Conservation (phyloP, 352 stramenopile genomes). For the Phytophthora capsici region DNA sequence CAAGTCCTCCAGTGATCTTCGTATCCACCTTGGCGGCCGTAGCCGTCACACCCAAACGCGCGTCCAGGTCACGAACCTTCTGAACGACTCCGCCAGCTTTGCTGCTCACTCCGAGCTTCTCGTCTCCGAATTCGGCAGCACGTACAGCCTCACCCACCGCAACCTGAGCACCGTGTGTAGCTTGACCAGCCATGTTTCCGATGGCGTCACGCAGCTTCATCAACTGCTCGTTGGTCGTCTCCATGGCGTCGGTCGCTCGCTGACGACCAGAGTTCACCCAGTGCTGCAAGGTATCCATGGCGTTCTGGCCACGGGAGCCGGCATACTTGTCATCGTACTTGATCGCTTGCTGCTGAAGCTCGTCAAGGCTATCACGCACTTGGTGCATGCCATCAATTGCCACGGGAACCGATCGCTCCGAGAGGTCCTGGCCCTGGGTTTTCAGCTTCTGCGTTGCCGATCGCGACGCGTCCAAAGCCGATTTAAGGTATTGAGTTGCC, state of each 20-base stretch:
- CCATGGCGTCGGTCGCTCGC: slow-evolving; percentile 60
- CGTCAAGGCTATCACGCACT: slow-evolving; percentile 49
- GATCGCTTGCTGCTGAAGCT: slow-evolving; percentile 47
- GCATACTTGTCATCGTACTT: slow-evolving; percentile 70
- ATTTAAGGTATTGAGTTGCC: slow-evolving; percentile 55
- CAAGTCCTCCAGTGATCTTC: slow-evolving; percentile 72
- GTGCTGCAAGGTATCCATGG: slow-evolving; percentile 43
- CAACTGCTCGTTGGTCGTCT: slow-evolving; percentile 61
- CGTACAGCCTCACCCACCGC: slow-evolving; percentile 53
- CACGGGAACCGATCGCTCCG: slow-evolving; percentile 51
- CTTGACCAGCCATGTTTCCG: slow-evolving; percentile 45
- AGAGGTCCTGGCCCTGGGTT: slow-evolving; percentile 41
- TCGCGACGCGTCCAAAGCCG: slow-evolving; percentile 37
- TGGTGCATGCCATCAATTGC: slow-evolving; percentile 52
- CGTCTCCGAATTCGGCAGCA: slow-evolving; percentile 56
- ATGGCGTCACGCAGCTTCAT: slow-evolving; percentile 49
- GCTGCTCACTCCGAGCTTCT: slow-evolving; percentile 55
- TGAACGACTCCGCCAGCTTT: slow-evolving; percentile 51
- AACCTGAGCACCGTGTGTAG: slow-evolving; percentile 30
- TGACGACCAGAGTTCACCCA: slow-evolving; percentile 63
- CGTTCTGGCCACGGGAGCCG: slow-evolving; percentile 30
- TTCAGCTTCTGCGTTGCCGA: slow-evolving; percentile 47
- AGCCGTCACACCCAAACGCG: slow-evolving; percentile 59
- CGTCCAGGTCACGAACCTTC: slow-evolving; percentile 60
- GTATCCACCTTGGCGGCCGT: slow-evolving; percentile 63